Evolutionary conservation across 2,329 filamentous ascomycete genomes (phyloP).

Genomic region (Lasiodiplodia gonubiensis): DNA sequence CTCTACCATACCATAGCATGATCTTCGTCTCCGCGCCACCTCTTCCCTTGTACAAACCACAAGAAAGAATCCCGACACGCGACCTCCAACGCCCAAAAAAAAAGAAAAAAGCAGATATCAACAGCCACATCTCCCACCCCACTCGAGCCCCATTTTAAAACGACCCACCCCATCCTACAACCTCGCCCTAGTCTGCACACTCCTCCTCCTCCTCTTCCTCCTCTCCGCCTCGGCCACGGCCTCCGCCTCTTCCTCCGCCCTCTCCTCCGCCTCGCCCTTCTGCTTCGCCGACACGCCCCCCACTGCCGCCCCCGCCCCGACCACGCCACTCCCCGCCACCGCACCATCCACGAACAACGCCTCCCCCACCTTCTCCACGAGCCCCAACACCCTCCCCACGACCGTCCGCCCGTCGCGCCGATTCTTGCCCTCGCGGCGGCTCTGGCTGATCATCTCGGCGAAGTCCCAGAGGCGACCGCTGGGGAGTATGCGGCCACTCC

Average conservation of each 20-base stretch:
- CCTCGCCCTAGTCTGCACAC: conserved; percentile 39
- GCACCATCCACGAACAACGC: conserved; percentile 58
- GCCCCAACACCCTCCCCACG: conserved; percentile 75
- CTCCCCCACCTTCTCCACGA: conserved; percentile 76
- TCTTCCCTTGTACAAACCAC: too few species aligned
- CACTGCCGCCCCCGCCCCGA: conserved; percentile 31
- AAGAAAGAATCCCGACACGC: too few species aligned
- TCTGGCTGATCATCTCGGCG: conserved; percentile 82
- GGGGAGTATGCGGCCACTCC: conserved; percentile 66
- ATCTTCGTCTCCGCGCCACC: too few species aligned
- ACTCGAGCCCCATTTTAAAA: too few species aligned
- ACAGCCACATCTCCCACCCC: too few species aligned
- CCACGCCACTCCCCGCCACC: conserved; percentile 24
- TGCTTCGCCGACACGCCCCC: conserved; percentile 31
- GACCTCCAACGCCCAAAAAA: too few species aligned
- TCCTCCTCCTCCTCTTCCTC: conserved; percentile 42
- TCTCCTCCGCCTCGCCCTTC: conserved; percentile 31
- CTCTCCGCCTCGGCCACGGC: conserved; percentile 30
- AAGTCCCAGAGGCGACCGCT: conserved; percentile 88
- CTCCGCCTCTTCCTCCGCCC: conserved; percentile 32
- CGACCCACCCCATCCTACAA: conserved; percentile 32
- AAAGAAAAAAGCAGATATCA: too few species aligned
- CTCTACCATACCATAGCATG: too few species aligned
- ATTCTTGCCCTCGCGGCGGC: conserved; percentile 91
- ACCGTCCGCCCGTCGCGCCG: conserved; percentile 91